These are phyloP conservation scores for Tetracentron sinense DNA, from an alignment of 164 flowering plant genomes.

Conservation along the genomic window DNA sequence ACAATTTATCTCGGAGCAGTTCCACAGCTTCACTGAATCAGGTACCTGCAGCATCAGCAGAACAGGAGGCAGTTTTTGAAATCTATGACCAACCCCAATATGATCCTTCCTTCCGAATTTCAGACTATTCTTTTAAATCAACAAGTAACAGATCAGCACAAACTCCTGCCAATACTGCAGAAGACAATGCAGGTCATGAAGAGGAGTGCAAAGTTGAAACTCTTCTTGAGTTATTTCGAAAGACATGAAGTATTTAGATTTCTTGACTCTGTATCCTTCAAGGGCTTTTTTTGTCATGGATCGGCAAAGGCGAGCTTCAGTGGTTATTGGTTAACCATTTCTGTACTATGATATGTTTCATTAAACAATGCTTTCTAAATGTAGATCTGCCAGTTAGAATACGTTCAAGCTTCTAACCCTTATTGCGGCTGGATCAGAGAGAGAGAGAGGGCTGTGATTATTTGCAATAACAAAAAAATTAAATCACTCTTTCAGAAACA, in stretches of 20 bases:
- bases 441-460: too few relatives aligned
- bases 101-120: slow-evolving; percentile 32
- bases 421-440: too few relatives aligned
- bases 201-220: slow-evolving; percentile 35
- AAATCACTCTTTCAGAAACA: too few relatives aligned
- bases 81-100: slow-evolving; percentile 18
- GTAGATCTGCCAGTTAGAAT: too few relatives aligned
- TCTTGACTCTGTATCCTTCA: too few relatives aligned
- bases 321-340: too few relatives aligned
- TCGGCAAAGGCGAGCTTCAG: too few relatives aligned
- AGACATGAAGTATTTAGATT: slow-evolving; percentile 36
- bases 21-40: slow-evolving; percentile 48
- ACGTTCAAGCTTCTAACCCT: too few relatives aligned
- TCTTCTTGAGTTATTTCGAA: slow-evolving; percentile 50
- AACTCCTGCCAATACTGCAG: slow-evolving; percentile 20
- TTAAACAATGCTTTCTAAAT: too few relatives aligned
- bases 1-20: slow-evolving; percentile 61
- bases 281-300: too few relatives aligned
- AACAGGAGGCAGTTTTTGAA: slow-evolving; percentile 30
- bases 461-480: too few relatives aligned
- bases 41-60: slow-evolving; percentile 22
- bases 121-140: slow-evolving; percentile 27
- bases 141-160: slow-evolving; percentile 10
- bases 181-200: slow-evolving; percentile 18
- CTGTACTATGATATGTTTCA: too few relatives aligned